These are phyloP conservation scores for Spathaspora sp. DNA, from an alignment of 1,139 yeast species.

Conservation along the genomic window DNA sequence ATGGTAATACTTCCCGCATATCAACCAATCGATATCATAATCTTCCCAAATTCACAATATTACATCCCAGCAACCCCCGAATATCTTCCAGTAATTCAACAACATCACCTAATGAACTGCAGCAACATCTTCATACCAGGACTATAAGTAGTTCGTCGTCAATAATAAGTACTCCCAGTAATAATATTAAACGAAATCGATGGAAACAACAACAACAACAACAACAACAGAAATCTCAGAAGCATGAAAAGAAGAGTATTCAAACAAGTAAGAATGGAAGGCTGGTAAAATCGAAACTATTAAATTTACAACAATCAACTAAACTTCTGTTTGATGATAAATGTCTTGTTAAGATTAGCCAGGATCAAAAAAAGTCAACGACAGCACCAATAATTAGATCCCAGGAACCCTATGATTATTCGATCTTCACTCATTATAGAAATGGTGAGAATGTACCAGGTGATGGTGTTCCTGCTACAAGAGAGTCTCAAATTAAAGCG, in stretches of 20 bases:
- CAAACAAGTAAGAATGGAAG: slow-evolving; percentile 22
- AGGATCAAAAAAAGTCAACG: not conserved
- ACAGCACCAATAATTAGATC: slow-evolving; percentile 16
- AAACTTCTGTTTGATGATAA: slow-evolving; percentile 15
- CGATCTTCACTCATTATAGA: slow-evolving; percentile 25
- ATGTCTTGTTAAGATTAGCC: slow-evolving; percentile 1
- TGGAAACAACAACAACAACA: slow-evolving; percentile 19
- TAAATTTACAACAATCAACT: slow-evolving; percentile 32
- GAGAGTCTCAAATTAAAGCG: slow-evolving; percentile 42
- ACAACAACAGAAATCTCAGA: slow-evolving; percentile 13
- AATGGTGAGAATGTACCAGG: slow-evolving; percentile 17
- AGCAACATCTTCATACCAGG: slow-evolving; percentile 21
- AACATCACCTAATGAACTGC: slow-evolving; percentile 13
- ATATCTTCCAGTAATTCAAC: slow-evolving; percentile 20
- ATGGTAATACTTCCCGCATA: slow-evolving; percentile 6
- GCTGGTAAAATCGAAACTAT: slow-evolving; percentile 28
- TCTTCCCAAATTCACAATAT: slow-evolving; percentile 16
- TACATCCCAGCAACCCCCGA: slow-evolving; percentile 13
- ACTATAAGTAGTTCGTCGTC: slow-evolving; percentile 34
- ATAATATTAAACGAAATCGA: slow-evolving; percentile 26
- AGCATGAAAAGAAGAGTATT: slow-evolving; percentile 12
- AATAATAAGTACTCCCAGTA: slow-evolving; percentile 35
- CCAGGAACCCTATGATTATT: slow-evolving; percentile 22
- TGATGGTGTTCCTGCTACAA: slow-evolving; percentile 25
- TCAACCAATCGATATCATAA: slow-evolving; percentile 15